phyloP scores from a whole-genome alignment of 2,329 filamentous ascomycete species.

The Pseudocercospora ulei region DNA sequence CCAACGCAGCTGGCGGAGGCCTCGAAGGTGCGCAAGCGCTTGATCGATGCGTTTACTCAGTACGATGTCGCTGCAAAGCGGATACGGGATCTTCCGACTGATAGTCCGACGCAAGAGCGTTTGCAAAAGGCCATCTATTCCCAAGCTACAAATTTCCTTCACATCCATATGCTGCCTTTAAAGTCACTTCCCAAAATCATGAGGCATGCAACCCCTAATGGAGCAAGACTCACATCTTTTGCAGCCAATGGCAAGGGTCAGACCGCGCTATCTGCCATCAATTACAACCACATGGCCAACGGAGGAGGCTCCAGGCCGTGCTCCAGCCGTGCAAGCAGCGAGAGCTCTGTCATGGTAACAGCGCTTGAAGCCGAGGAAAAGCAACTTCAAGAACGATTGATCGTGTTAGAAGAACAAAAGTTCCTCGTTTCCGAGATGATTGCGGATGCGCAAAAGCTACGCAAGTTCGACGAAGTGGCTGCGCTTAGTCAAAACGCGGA shows the following conservation, averaged over 20 bases:
- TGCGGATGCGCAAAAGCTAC: constrained; percentile 60
- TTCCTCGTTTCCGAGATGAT: constrained; percentile 86
- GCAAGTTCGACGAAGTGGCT: constrained; percentile 77
- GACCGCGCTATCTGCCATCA: constrained; percentile 50
- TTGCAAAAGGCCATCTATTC: constrained; percentile 75
- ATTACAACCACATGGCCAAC: constrained; percentile 46
- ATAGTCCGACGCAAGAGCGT: constrained; percentile 60
- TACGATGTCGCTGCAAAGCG: constrained; percentile 74
- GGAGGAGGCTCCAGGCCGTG: constrained; percentile 34
- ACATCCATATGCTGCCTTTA: constrained; percentile 81
- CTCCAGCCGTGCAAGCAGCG: constrained; percentile 46
- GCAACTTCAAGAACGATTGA: constrained; percentile 64
- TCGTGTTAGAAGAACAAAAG: constrained; percentile 81
- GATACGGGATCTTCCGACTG: constrained; percentile 66
- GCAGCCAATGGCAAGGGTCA: constrained; percentile 31
- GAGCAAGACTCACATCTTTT: constrained; percentile 26
- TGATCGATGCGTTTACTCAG: constrained; percentile 81
- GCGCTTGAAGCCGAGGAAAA: constrained; percentile 75
- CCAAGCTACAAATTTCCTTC: constrained; percentile 71
- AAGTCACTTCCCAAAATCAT: constrained; percentile 46
- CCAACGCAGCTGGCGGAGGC: constrained; percentile 70
- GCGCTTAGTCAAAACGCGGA: constrained; percentile 70
- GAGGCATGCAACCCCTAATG: constrained; percentile 49
- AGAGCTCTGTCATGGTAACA: constrained; percentile 41
- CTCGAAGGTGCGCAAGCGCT: constrained; percentile 74